Evolutionary conservation across 2,329 filamentous ascomycete genomes (phyloP).

Genomic region (Penicillium sclerotiorum): DNA sequence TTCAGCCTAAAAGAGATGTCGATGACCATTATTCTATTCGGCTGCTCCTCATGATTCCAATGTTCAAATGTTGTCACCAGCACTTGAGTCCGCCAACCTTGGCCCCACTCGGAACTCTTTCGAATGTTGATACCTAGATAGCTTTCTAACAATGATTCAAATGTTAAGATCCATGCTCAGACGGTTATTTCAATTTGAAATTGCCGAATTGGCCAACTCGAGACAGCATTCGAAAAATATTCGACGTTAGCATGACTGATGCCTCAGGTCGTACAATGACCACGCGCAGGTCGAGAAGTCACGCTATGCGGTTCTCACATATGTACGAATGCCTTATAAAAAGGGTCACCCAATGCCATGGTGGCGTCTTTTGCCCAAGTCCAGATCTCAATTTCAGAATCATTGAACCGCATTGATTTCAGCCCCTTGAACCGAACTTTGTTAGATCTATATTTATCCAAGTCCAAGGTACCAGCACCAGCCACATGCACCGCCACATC

Average conservation of each 20-base stretch:
- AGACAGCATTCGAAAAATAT: not conserved
- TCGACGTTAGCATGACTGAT: conserved; percentile 16
- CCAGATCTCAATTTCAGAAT: not conserved
- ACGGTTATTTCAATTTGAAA: too few species aligned
- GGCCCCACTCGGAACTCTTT: too few species aligned
- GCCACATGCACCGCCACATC: conserved; percentile 21
- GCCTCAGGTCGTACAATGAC: conserved; percentile 16
- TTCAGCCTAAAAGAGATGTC: too few species aligned
- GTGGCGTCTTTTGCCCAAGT: not conserved
- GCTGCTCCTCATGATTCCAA: too few species aligned
- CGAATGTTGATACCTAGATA: too few species aligned
- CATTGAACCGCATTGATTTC: not conserved
- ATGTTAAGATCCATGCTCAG: too few species aligned
- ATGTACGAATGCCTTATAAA: conserved; percentile 8
- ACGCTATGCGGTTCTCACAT: conserved; percentile 11
- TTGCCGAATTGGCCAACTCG: not conserved
- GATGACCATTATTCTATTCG: too few species aligned
- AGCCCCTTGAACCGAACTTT: not conserved
- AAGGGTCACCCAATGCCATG: not conserved
- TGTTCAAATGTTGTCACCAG: too few species aligned
- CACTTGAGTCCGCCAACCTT: too few species aligned
- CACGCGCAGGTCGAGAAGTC: conserved; percentile 22
- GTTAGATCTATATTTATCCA: not conserved
- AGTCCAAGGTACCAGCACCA: conserved; percentile 4
- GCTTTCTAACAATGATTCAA: too few species aligned